Evolutionary conservation across 1,139 yeast genomes (phyloP), one percentile per base, ranked within the genome.

Genomic region (Ogataea hybrid): DNA sequence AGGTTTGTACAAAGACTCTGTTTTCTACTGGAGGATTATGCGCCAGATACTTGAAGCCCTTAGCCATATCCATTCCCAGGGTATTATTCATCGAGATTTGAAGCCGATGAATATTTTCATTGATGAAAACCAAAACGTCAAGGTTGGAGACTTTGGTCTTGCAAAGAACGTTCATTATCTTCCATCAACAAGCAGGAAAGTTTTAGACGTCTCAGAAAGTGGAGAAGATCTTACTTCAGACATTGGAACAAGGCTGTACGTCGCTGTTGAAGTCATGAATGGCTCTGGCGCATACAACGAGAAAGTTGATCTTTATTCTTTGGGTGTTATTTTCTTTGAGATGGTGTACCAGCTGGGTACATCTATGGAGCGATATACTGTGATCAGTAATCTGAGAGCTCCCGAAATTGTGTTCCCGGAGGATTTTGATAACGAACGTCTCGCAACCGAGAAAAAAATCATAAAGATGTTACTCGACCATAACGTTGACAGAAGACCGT

Each of bases 61-160:
- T 35, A 79, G 84, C 6, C 94, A 94, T 57, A 92, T 94, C 41
- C 98, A 94, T 58, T 71, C 88, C 1, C 95, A 88, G 60, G 97
- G 97, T 0, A 87, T 90, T 41, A 92, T 94, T 51, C 98, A 94
- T 64, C 73, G 98, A 43, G 99, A 94, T 61, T 72, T 94, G 56
- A 94, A 94, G 60, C 98, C 98, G 1, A 84, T 84, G 75, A 94
- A 94, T 61, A 88, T 94, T 62, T 94, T 94, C 68, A 90, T 94
- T 53, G 98, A 92, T 62, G 84, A 84, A 52, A 77, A 87, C 1
- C 83, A 85, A 54, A 88, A 90, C 59, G 81, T 92, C 43, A 94
- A 94, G 61, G 86, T 94, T 25, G 98, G 99, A 52, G 98, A 94
- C 59, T 94, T 94, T 64, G 99, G 98, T 0, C 72, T 94, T 44